Evolutionary conservation across 2,329 filamentous ascomycete species (phyloP), one percentile per base, ranked within the genome.

Genomic region (Arthrobotrys conoides): DNA sequence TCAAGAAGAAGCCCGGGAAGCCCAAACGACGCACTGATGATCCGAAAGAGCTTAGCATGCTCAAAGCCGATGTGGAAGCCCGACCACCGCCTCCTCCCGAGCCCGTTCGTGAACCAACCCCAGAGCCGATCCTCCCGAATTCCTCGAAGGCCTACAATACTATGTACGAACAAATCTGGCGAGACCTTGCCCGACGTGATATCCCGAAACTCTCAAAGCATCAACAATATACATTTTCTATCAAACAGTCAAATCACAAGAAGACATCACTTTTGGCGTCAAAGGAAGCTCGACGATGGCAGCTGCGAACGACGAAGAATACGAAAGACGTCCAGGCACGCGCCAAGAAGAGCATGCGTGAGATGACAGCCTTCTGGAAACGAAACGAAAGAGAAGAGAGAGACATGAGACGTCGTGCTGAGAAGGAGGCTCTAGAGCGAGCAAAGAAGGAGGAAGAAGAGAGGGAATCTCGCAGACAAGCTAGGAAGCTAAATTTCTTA

Each of bases 331-430:
- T 97, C 3, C 96, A 98, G 84, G 96, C 96, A 49, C 91, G 96
- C 59, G 96, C 96, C 75, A 99, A 99, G 88, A 92, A 96, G 81
- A 95, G 95, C 76, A 99, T 99, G 96, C 91, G 96, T 84, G 96
- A 99, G 86, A 99, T 99, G 96, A 96, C 97, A 89, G 91, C 93
- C 73, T 99, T 98, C 88, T 99, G 96, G 96, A 98, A 98, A 86
- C 92, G 95, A 72, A 99, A 99, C 84, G 96, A 99, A 85, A 92
- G 95, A 67, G 96, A 99, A 84, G 96, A 99, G 84, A 93, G 96
- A 78, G 96, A 99, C 84, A 87, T 96, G 80, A 91, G 96, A 81
- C 96, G 97, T 86, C 91, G 94, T 66, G 96, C 96, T 4, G 96
- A 99, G 87, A 93, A 92, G 84, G 94, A 97, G 84, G 96, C 98